phyloP scores from a whole-genome alignment of 306 rosid genomes.

The Quercus parvula region DNA sequence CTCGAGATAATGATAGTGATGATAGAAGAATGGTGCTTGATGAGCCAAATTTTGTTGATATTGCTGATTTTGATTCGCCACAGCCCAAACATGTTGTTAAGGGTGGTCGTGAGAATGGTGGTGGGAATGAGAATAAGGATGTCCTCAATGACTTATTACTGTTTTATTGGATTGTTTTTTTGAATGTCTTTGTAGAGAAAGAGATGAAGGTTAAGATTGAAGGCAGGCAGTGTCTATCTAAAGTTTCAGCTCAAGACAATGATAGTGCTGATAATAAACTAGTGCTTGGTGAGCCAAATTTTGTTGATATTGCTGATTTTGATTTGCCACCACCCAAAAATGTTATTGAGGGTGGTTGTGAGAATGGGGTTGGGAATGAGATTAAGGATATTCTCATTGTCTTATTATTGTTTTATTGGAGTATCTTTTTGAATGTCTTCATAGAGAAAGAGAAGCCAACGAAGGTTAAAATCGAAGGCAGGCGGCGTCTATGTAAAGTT shows the following conservation, averaged over 20 bases:
- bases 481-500: constrained; percentile 76
- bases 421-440: neutral
- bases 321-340: constrained; percentile 43
- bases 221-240: constrained; percentile 84
- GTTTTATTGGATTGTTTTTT: neutral
- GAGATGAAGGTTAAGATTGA: constrained; percentile 52
- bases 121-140: constrained; percentile 68
- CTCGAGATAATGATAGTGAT: no score
- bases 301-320: constrained; percentile 41
- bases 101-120: constrained; percentile 26
- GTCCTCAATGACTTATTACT: constrained; percentile 51
- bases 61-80: constrained; percentile 59
- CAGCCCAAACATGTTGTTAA: constrained; percentile 1
- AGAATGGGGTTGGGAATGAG: constrained; percentile 46
- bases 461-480: constrained; percentile 67
- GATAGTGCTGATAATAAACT: constrained; percentile 9
- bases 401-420: constrained; percentile 13
- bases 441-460: constrained; percentile 38
- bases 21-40: constrained; percentile 26
- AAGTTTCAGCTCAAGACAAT: constrained; percentile 37
- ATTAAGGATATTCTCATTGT: constrained; percentile 74
- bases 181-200: constrained; percentile 30
- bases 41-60: constrained; percentile 31
- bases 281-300: constrained; percentile 27
- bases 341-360: constrained; percentile 10